Conservation (phyloP, 2,329 filamentous ascomycete species). For the Pleoardoris graminearum region DNA sequence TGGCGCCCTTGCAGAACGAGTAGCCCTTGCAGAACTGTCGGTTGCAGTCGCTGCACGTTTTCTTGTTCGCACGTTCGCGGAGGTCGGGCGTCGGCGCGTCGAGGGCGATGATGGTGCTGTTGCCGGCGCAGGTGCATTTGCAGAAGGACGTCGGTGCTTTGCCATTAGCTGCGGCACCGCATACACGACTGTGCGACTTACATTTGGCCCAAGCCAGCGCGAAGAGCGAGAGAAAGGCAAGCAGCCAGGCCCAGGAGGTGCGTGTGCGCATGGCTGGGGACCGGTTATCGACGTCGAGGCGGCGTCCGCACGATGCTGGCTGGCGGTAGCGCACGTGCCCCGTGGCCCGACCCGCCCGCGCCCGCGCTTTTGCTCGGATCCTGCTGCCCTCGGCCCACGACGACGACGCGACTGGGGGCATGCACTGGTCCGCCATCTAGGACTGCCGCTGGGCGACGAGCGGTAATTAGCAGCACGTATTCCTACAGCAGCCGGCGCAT, state of each 20-base stretch:
- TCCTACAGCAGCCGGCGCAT: no score
- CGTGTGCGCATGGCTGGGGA: constrained; percentile 28
- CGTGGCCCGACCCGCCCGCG: constrained; percentile 22
- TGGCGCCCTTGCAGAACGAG: constrained; percentile 62
- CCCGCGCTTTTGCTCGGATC: constrained; percentile 36
- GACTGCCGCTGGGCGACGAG: no score
- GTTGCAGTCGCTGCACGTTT: constrained; percentile 68
- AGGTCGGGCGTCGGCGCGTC: constrained; percentile 46
- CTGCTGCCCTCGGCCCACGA: constrained; percentile 32
- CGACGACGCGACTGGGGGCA: no score
- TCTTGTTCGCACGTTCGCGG: constrained; percentile 42
- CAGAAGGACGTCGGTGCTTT: constrained; percentile 65
- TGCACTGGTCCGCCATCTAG: no score
- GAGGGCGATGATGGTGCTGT: constrained; percentile 69
- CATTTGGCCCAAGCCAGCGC: constrained; percentile 49
- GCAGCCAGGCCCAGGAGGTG: constrained; percentile 24
- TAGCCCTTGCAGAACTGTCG: constrained; percentile 68
- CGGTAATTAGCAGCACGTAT: no score
- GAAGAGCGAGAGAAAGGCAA: constrained; percentile 41
- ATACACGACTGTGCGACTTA: no score
- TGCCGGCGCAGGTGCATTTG: constrained; percentile 71
- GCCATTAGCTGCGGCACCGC: no score
- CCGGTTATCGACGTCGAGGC: constrained; percentile 9
- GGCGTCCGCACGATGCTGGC: constrained; percentile 1
- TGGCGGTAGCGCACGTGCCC: constrained; percentile 12